Evolutionary conservation across 169 alveolate species (phyloP), one percentile per base, ranked within the genome.

Genomic region (Neospora caninum): DNA sequence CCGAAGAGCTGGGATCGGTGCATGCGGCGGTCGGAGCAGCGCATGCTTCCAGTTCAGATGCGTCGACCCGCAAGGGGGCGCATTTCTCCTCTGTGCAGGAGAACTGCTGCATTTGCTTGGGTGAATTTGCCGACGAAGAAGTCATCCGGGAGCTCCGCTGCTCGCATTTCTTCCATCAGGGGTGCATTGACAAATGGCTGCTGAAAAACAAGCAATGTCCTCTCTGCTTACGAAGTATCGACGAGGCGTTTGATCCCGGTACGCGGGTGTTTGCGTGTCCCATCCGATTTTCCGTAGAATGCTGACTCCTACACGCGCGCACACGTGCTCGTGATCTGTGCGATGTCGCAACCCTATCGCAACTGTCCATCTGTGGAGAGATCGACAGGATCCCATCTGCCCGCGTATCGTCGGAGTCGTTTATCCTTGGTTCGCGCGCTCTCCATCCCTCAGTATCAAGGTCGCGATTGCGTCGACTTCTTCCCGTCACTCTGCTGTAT

Each of bases 151-250:
- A 93, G 70, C 95, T 96, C 45, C 97, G 96, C 20, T 96, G 98
- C 88, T 43, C 80, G 67, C 98, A 96, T 92, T 82, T 54, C 87
- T 96, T 96, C 83, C 98, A 96, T 80, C 95, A 82, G 43, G 86
- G 70, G 16, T 96, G 98, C 49, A 94, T 96, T 25, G 98, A 96
- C 70, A 49, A 67, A 42, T 96, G 98, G 98, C 96, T 96, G 9
- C 45, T 84, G n/a, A 94, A 86, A 45, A 94, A 92, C 91, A 93
- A 95, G 20, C 91, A 83, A 36, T 96, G 98, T 70, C 98, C 98
- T 31, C 88, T 95, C 10, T 95, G 97, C 87, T 95, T 58, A 13
- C 94, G 94, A 34, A 13, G 41, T 53, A 91, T 91, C 67, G 89
- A 82, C 67, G 89, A 78, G 34, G 13, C 27, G 39, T 78, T 38